phyloP scores from a whole-genome alignment of 2,329 filamentous ascomycete species.

The Trichoderma sp. region DNA sequence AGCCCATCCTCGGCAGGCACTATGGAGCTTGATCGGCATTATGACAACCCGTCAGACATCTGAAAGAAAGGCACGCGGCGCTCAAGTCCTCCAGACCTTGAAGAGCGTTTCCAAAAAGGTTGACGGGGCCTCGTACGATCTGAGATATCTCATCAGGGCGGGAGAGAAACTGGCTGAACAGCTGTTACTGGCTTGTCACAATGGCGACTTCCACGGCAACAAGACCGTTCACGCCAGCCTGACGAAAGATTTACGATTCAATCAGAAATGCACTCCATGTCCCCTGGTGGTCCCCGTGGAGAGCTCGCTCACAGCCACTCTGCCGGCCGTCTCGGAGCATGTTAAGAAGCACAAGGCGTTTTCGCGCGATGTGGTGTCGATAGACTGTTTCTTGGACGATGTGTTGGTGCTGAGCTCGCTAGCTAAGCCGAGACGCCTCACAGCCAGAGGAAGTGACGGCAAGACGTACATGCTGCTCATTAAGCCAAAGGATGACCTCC shows the following conservation, averaged over 20 bases:
- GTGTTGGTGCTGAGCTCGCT: slow-evolving; percentile 88
- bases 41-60: slow-evolving; percentile 73
- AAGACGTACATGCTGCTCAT: slow-evolving; percentile 86
- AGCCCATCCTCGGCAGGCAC: slow-evolving; percentile 83
- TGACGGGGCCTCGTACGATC: slow-evolving; percentile 57
- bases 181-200: slow-evolving; percentile 77
- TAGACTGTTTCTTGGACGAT: slow-evolving; percentile 79
- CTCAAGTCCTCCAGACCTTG: slow-evolving; percentile 55
- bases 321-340: slow-evolving; percentile 74
- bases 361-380: slow-evolving; percentile 80
- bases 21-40: slow-evolving; percentile 89
- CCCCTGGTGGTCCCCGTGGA: slow-evolving; percentile 88
- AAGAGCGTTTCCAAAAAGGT: slow-evolving; percentile 53
- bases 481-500: slow-evolving; percentile 96
- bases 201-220: slow-evolving; percentile 70
- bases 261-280: slow-evolving; percentile 79
- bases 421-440: slow-evolving; percentile 88
- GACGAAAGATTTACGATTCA: slow-evolving; percentile 77
- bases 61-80: slow-evolving; percentile 62
- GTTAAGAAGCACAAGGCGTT: slow-evolving; percentile 83
- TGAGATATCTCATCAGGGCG: slow-evolving; percentile 71
- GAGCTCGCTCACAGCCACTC: slow-evolving; percentile 75
- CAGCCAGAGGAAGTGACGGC: slow-evolving; percentile 85
- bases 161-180: slow-evolving; percentile 84
- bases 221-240: slow-evolving; percentile 71